Percentiles rank a stretch among this genome's conserved stretches.
These are phyloP conservation scores for Penicillium vulpinum DNA, from an alignment of 2,329 filamentous ascomycete genomes.

Conservation along the genomic window DNA sequence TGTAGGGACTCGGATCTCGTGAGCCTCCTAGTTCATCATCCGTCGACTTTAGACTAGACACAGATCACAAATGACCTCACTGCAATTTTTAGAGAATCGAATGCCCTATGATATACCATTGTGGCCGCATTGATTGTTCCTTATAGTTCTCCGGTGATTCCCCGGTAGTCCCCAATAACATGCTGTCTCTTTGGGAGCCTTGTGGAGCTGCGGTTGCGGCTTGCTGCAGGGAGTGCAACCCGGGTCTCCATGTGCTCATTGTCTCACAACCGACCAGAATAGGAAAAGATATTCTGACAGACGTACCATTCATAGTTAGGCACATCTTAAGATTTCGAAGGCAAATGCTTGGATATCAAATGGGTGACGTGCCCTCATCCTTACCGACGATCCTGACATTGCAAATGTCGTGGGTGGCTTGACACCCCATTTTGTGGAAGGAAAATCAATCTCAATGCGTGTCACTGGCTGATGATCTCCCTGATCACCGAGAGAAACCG, in stretches of 20 bases:
- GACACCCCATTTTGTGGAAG: not conserved
- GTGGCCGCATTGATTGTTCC: not conserved
- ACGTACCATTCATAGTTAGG: not conserved
- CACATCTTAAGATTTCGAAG: not conserved
- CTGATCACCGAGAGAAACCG: not conserved
- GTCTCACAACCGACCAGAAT: not conserved
- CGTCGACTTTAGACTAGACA: not conserved
- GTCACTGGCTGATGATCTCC: not conserved
- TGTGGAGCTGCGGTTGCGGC: not conserved
- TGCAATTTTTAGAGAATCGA: not conserved
- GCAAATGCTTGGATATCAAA: not conserved
- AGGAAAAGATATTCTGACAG: constrained; percentile 2
- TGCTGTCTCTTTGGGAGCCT: not conserved
- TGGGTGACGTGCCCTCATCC: constrained; percentile 1
- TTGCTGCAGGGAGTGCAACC: not conserved
- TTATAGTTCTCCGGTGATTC: not conserved
- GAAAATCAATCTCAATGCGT: not conserved
- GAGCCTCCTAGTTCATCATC: not conserved
- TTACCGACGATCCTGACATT: constrained; percentile 10
- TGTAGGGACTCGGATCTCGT: not conserved
- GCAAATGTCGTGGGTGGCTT: not conserved
- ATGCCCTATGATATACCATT: not conserved
- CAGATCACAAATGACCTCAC: not conserved
- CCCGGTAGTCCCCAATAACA: not conserved
- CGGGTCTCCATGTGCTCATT: not conserved